Evolutionary conservation across 441 rosid genomes (phyloP), one percentile per base, ranked within the genome.

Genomic region (Rhodomyrtus psidioides): DNA sequence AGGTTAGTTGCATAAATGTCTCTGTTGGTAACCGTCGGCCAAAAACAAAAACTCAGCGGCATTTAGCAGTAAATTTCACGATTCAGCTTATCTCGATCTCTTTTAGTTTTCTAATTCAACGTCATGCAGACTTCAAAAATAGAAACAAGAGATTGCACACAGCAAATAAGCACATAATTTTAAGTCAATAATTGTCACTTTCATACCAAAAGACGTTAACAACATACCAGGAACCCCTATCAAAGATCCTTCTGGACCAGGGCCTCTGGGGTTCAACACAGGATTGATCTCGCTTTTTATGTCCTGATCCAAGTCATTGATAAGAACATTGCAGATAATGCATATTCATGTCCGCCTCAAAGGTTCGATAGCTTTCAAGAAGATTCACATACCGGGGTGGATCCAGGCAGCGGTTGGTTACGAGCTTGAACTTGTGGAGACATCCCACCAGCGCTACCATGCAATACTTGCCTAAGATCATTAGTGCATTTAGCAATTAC

Each of bases 261-360:
- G 92, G 89, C 91, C 94, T 89, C 98, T 92, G 84, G 97, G 94
- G 87, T 92, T 94, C 86, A 97, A 91, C 58, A 95, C 95, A 17
- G 97, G 95, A 89, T 93, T 95, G 75, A 94, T 94, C 92, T 97
- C 99, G 53, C 87, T 92, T 92, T 97, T 96, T 87, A 97, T 95
- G 85, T 95, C 99, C 99, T 96, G 90, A 81, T 57, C 83, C 57
- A 87, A 83, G 74, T 27, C 55, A 88, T 76, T 34, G 86, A 87
- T 74, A 87, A 89, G 6, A 91, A 53, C 16, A 62, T 59, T 76
- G 16, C 84, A 54, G 30, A 55, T 26, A 57, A 76, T 19, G 24
- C 74, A 8, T 54, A 28, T 82, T 84, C 9, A 39, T 21, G 49
- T 39, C 79, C 49, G 85, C 86, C 27, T 87, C 85, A 91, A 70